These are phyloP conservation scores for Coemansia sp. DNA, from an alignment of 192 early-diverging fungal species.

Conservation along the genomic window DNA sequence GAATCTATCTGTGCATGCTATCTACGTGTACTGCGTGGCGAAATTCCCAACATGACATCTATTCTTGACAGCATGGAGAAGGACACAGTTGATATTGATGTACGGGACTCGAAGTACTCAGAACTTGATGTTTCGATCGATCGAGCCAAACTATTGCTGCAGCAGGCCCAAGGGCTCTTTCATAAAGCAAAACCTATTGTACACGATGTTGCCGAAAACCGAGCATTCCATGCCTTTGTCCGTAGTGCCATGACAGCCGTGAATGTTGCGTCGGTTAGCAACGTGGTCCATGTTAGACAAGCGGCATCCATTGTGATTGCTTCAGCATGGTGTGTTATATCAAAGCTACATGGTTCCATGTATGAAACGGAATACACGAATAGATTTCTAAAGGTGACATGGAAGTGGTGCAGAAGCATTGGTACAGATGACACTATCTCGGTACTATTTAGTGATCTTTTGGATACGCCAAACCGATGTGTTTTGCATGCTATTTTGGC, in stretches of 20 bases:
- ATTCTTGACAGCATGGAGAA: slow-evolving; percentile 13
- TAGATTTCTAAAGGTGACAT: slow-evolving; percentile 29
- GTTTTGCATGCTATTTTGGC: slow-evolving; percentile 5
- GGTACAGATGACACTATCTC: slow-evolving; percentile 6
- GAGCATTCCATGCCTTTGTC: slow-evolving; percentile 13
- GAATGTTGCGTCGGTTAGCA: slow-evolving; percentile 23
- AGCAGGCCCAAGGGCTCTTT: not conserved
- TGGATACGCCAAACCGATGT: slow-evolving; percentile 20
- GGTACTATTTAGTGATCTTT: slow-evolving; percentile 6
- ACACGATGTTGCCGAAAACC: not conserved
- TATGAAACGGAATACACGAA: slow-evolving; percentile 4
- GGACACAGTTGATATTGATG: not conserved
- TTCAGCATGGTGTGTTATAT: not conserved
- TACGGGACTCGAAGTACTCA: not conserved
- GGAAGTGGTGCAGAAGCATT: slow-evolving; percentile 38
- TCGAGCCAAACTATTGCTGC: not conserved
- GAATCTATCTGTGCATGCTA: slow-evolving; percentile 5
- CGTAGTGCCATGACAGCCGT: slow-evolving; percentile 30
- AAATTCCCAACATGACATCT: not conserved
- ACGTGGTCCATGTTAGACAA: not conserved
- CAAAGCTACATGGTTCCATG: not conserved
- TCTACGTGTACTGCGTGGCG: not conserved
- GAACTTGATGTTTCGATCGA: not conserved
- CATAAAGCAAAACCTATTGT: not conserved
- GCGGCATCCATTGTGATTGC: slow-evolving; percentile 3